Percentiles rank a stretch among this genome's conserved stretches.
Conservation (phyloP, 1,284 basidiomycete species). For the Sporisorium sorghi region DNA sequence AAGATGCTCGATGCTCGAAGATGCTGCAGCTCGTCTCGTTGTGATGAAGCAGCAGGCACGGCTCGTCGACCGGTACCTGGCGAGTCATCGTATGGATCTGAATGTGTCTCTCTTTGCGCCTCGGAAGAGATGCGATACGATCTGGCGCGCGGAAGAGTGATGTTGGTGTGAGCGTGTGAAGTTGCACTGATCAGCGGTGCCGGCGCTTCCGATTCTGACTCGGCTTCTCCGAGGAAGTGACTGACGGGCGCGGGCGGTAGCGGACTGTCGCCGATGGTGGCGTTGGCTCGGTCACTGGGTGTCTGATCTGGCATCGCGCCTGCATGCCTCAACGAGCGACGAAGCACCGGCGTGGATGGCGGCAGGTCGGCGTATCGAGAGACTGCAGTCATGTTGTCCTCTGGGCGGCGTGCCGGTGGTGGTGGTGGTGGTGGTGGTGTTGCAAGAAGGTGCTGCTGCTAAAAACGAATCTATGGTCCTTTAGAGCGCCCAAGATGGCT, state of each 20-base stretch:
- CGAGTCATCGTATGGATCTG: constrained; percentile 47
- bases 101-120: constrained; percentile 26
- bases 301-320: constrained; percentile 25
- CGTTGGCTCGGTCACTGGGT: constrained; percentile 41
- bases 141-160: constrained; percentile 12
- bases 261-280: constrained; percentile 48
- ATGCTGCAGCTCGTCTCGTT: constrained; percentile 33
- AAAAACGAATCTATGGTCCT: neutral
- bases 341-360: constrained; percentile 38
- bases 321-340: constrained; percentile 40
- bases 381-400: constrained; percentile 38
- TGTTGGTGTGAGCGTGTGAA: constrained; percentile 5
- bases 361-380: constrained; percentile 33
- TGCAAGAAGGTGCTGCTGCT: neutral
- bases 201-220: constrained; percentile 23
- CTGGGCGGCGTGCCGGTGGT: neutral
- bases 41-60: constrained; percentile 23
- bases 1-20: constrained; percentile 39
- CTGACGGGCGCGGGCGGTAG: constrained; percentile 51
- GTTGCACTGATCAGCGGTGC: constrained; percentile 3
- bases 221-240: constrained; percentile 47
- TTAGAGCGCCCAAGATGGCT: constrained; percentile 14
- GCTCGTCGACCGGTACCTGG: constrained; percentile 45
- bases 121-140: constrained; percentile 30
- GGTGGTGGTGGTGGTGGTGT: neutral